phyloP scores from a whole-genome alignment of 805 yeast species.

The Starmerella apicola region DNA sequence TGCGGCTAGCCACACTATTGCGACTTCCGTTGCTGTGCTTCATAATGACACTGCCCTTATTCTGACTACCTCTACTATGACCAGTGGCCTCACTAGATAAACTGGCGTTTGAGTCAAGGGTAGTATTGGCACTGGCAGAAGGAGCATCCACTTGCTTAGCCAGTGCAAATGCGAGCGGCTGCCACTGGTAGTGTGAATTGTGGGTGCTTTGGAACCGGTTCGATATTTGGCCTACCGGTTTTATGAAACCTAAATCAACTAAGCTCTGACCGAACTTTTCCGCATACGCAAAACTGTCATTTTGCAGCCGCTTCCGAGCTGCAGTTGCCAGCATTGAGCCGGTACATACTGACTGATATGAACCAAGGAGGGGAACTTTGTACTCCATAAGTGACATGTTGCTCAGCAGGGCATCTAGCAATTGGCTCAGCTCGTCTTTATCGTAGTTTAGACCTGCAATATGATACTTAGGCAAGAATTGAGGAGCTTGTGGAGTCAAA shows the following conservation, averaged over 20 bases:
- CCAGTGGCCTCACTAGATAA: not conserved
- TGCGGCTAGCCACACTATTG: no score
- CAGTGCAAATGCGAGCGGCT: conserved; percentile 13
- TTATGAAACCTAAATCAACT: conserved; percentile 46
- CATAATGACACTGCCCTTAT: no score
- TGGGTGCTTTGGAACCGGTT: conserved; percentile 54
- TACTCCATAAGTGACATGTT: conserved; percentile 42
- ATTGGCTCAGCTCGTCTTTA: conserved; percentile 30
- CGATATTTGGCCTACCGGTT: conserved; percentile 42
- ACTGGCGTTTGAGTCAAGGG: no score
- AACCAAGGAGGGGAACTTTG: conserved; percentile 56
- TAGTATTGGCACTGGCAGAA: not conserved
- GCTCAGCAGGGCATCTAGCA: conserved; percentile 32
- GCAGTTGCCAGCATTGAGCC: conserved; percentile 52
- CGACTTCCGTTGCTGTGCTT: no score
- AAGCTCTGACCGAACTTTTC: conserved; percentile 70
- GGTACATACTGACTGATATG: conserved; percentile 47
- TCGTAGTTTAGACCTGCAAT: conserved; percentile 28
- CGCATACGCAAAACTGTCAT: conserved; percentile 43
- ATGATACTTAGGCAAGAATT: not conserved
- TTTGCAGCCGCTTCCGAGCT: conserved; percentile 40
- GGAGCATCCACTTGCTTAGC: conserved; percentile 2
- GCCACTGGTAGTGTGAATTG: conserved; percentile 59
- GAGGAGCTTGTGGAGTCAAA: no score
- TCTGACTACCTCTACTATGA: not conserved